Evolutionary conservation across 2,329 filamentous ascomycete species (phyloP), one percentile per base, ranked within the genome.

Genomic region (Xylogone sp.): DNA sequence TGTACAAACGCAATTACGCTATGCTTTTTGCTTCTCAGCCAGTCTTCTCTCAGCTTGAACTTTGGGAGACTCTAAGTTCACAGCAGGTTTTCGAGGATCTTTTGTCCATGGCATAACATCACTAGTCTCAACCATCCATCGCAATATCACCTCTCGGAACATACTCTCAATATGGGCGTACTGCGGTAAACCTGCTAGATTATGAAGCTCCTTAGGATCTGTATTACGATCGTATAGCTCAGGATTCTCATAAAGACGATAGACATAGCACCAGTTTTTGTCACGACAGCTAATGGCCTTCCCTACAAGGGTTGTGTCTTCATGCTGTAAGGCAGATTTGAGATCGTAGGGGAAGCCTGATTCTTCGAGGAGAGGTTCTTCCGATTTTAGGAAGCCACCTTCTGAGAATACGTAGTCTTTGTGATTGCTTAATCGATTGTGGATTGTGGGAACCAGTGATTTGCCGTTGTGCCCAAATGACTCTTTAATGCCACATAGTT

Each of bases 321-420:
- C 66, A 52, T 77, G 73, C 54, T 76, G 74, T 4, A 77, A 65
- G 0, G 60, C 64, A 0, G 67, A 67, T 53, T 77, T 76, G 45
- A 77, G 66, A 45, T 76, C 74, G 49, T 76, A 77, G 0, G 73
- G 72, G 29, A 69, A 77, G 0, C 68, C 67, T 0, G 67, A 64
- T 47, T 72, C 67, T 50, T 77, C 73, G 0, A 77, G 60, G 1
- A 77, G 59, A 2, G 73, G 74, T 48, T 77, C 74, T 48, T 77
- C 73, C 1, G 60, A 66, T 0, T 60, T 64, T 2, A 76, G 59
- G 53, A 76, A 77, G 0, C 73, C 73, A 0, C 72, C 73, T 55
- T 77, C 73, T 2, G 69, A 69, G 45, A 71, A 76, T 0, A 71
- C 67, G 42, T 68, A 74, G n/a, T 65, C 50, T 51, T 72, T 74